Evolutionary conservation across 805 yeast species (phyloP).

Genomic region (Zygosaccharomyces gambellarensis): DNA sequence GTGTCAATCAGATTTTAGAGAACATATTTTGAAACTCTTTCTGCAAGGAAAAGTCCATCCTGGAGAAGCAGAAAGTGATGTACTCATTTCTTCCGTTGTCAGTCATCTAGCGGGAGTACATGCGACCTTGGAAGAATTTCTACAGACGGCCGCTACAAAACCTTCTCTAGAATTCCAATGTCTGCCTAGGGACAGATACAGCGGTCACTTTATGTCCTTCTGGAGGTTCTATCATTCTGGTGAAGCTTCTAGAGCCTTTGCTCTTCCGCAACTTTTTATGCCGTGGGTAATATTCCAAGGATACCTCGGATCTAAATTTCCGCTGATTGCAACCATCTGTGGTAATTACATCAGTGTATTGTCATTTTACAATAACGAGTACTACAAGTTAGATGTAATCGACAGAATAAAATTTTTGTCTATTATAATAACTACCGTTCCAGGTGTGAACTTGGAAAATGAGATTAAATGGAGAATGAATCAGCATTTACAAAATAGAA

Average conservation of each 20-base stretch:
- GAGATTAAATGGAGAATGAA: no score
- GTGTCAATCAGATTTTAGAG: conserved; percentile 2
- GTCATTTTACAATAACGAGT: no score
- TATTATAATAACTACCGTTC: no score
- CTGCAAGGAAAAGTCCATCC: neutral
- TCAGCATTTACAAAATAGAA: no score
- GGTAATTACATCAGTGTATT: no score
- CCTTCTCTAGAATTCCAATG: neutral
- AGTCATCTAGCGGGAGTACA: neutral
- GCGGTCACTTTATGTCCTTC: neutral
- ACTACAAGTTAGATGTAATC: neutral
- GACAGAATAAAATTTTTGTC: neutral
- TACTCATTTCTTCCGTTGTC: neutral
- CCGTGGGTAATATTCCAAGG: neutral
- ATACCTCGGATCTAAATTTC: neutral
- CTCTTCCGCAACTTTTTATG: neutral
- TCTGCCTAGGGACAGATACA: neutral
- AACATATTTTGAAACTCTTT: neutral
- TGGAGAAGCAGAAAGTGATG: neutral
- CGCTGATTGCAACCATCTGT: no score
- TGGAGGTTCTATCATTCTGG: neutral
- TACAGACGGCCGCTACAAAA: neutral
- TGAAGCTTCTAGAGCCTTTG: neutral
- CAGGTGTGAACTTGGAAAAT: no score
- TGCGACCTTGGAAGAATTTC: neutral